phyloP scores from a whole-genome alignment of 768 basidiomycete species.

The Candolleomyces aberdarensis region DNA sequence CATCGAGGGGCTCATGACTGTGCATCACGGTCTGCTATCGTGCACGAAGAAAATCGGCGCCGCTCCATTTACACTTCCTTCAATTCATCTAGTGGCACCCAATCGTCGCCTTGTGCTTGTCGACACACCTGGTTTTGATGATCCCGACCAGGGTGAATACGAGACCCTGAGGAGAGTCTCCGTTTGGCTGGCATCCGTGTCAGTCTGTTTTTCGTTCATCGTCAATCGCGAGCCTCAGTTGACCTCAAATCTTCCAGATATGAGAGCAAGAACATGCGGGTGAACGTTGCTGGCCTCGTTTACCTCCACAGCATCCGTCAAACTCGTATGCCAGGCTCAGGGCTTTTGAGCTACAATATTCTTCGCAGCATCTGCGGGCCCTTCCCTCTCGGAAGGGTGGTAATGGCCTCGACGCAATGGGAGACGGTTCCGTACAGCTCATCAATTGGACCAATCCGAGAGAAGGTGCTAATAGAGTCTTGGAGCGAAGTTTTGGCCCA shows the following conservation, averaged over 20 bases:
- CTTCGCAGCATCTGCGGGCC: constrained; percentile 4
- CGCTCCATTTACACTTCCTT: background rate
- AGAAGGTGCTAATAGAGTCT: constrained; percentile 11
- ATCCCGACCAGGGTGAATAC: background rate
- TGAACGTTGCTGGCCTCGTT: background rate
- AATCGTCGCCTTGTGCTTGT: background rate
- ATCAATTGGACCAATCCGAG: constrained; percentile 3
- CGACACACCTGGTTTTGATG: background rate
- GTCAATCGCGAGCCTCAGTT: background rate
- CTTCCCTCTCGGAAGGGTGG: background rate
- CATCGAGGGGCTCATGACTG: background rate
- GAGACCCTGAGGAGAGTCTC: background rate
- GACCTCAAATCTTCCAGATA: background rate
- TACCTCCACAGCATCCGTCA: constrained; percentile 3
- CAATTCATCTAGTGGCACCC: background rate
- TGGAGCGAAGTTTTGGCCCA: constrained; percentile 12
- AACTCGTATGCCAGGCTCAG: constrained; percentile 5
- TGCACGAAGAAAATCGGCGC: background rate
- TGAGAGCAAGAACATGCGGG: background rate
- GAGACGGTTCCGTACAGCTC: background rate
- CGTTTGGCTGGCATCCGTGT: background rate
- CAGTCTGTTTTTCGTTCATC: background rate
- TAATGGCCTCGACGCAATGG: constrained; percentile 3
- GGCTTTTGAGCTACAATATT: background rate
- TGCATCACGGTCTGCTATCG: background rate